Evolutionary conservation across 441 rosid genomes (phyloP), one percentile per base, ranked within the genome.

Genomic region (Pelargonium citronellum): DNA sequence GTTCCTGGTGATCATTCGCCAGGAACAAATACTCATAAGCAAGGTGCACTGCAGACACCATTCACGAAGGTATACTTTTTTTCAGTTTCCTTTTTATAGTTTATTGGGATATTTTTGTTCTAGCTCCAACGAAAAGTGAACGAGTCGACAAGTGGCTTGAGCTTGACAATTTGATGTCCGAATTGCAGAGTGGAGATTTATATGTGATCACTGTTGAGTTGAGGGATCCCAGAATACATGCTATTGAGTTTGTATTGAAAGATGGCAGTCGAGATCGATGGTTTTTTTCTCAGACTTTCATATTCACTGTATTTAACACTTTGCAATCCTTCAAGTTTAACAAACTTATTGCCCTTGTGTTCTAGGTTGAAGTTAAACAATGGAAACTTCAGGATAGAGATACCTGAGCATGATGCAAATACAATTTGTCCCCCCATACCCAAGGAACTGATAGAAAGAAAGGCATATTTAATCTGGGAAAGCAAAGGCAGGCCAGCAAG

Each of bases 11-110:
- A 79, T 68, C 75, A 81, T 67, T 80, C 82, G 64, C 46, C 83
- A 12, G 83, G 79, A 72, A 74, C 75, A 55, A 55, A 55, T 55
- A 55, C 24, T 17, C 61, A 16, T 7, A 74, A 69, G 77, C 84
- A 67, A 82, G 92, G 90, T 70, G 87, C 90, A 73, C 60, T 88
- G 79, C 86, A 84, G 79, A 84, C 89, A 22, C 87, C 87, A 43
- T 83, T 86, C 75, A 80, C 83, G 2, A 83, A 80, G 85, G 82
- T 82, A 44, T 69, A 34, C 58, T 65, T 73, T 13, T 12, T 65
- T 66, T 66, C 74, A n/a, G 66, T 70, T 37, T 49, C 24, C 11
- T 34, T 68, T 27, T 57, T 11, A 8, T 19, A 9, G 22, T 66
- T 27, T 61, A 15, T 62, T 68, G 64, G 70, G 61, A 69, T 67